phyloP scores from a whole-genome alignment of 2,329 filamentous ascomycete genomes.

The Pseudogymnoascus sp. region DNA sequence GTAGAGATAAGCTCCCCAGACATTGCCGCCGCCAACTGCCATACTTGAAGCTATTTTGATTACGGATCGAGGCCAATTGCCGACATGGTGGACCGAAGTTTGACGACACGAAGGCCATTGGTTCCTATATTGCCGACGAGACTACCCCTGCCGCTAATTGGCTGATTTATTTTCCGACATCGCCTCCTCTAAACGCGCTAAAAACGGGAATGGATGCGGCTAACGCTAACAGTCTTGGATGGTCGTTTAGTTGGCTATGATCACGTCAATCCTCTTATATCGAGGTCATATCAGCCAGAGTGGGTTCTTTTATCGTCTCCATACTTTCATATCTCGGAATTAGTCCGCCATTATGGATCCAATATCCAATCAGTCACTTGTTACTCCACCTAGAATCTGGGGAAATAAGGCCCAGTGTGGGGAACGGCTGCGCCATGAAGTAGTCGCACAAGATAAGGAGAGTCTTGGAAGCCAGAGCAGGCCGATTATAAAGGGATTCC shows the following conservation, averaged over 20 bases:
- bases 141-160: background rate
- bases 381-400: background rate
- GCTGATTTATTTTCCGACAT: background rate
- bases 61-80: background rate
- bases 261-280: background rate
- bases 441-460: background rate
- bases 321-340: constrained; percentile 2
- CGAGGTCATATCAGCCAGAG: background rate
- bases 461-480: background rate
- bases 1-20: background rate
- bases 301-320: background rate
- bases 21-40: background rate
- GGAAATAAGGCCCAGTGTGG: background rate
- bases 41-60: background rate
- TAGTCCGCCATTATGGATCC: background rate
- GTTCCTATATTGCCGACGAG: constrained; percentile 1
- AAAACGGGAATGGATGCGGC: background rate
- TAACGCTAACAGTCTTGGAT: background rate
- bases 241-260: background rate
- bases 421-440: background rate
- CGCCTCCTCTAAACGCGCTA: background rate
- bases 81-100: background rate
- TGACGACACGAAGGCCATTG: background rate
- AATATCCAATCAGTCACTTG: background rate
- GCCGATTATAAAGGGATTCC: background rate